phyloP scores from a whole-genome alignment of 257 asterid genomes.

The Ilex aquifolium region DNA sequence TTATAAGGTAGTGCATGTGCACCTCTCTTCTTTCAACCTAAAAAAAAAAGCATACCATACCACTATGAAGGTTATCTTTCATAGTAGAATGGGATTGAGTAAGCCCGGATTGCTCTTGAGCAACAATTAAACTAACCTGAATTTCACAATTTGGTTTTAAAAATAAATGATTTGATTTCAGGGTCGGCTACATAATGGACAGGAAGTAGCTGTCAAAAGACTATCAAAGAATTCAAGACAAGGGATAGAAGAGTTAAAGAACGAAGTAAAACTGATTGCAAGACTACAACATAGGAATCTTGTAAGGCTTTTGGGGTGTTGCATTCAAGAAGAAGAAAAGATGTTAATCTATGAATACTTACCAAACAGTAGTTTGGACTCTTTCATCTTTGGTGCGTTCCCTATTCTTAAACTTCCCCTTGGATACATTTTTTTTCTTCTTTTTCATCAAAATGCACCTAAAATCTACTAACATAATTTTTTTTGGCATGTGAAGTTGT shows the following conservation, averaged over 20 bases:
- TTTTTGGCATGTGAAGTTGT: background rate
- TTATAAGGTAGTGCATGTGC: too few species aligned
- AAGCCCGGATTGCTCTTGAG: too few species aligned
- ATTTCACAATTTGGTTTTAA: too few species aligned
- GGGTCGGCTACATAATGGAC: constrained; percentile 22
- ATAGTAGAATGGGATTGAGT: too few species aligned
- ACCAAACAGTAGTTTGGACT: constrained; percentile 27
- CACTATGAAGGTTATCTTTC: too few species aligned
- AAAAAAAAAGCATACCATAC: too few species aligned
- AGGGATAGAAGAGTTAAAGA: constrained; percentile 27
- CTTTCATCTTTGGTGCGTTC: constrained; percentile 25
- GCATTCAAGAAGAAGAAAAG: constrained; percentile 25
- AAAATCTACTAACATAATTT: too few species aligned
- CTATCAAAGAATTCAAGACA: constrained; percentile 22
- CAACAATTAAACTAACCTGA: too few species aligned
- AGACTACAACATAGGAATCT: constrained; percentile 31
- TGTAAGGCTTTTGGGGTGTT: constrained; percentile 28
- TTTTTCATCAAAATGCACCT: background rate
- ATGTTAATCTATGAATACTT: constrained; percentile 29
- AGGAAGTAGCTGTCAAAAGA: constrained; percentile 25
- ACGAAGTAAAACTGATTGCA: constrained; percentile 27
- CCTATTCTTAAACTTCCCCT: background rate
- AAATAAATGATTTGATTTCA: too few species aligned
- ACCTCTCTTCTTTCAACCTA: too few species aligned
- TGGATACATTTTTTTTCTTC: too few species aligned